phyloP scores from a whole-genome alignment of 345 rosid genomes.

The Arabis hirsuta region DNA sequence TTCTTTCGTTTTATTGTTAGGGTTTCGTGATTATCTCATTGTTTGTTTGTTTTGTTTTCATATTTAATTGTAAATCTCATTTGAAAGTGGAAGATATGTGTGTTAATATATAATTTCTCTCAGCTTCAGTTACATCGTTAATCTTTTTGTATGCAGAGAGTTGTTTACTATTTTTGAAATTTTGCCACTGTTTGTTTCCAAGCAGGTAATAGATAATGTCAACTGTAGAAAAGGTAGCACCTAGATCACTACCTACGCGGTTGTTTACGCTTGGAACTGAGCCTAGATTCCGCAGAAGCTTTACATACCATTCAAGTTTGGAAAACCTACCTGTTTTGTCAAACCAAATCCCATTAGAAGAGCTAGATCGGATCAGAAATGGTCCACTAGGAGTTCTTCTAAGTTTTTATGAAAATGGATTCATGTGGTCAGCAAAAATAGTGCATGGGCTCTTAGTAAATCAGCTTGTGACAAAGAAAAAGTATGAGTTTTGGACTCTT shows the following conservation, averaged over 20 bases:
- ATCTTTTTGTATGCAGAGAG: no score
- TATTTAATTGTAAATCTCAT: no score
- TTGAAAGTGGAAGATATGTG: no score
- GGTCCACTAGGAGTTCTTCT: not conserved
- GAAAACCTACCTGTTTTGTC: not conserved
- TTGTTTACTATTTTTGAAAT: no score
- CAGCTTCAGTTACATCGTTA: no score
- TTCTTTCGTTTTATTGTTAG: no score
- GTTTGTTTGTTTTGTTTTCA: no score
- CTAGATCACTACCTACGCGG: not conserved
- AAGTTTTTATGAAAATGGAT: not conserved
- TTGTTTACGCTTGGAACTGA: conserved; percentile 4
- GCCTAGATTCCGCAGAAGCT: not conserved
- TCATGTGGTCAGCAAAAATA: not conserved
- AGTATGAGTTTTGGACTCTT: conserved; percentile 23
- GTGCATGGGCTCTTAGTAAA: not conserved
- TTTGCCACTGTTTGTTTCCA: not conserved
- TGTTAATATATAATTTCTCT: no score
- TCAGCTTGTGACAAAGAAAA: not conserved
- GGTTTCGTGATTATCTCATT: no score
- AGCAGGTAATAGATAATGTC: not conserved
- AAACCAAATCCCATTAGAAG: not conserved
- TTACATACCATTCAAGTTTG: not conserved
- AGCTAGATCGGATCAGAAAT: not conserved
- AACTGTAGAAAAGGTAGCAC: not conserved